Base-by-base conservation (phyloP, 2,329 filamentous ascomycete genomes). In the Sordariomycetes sp. region DNA sequence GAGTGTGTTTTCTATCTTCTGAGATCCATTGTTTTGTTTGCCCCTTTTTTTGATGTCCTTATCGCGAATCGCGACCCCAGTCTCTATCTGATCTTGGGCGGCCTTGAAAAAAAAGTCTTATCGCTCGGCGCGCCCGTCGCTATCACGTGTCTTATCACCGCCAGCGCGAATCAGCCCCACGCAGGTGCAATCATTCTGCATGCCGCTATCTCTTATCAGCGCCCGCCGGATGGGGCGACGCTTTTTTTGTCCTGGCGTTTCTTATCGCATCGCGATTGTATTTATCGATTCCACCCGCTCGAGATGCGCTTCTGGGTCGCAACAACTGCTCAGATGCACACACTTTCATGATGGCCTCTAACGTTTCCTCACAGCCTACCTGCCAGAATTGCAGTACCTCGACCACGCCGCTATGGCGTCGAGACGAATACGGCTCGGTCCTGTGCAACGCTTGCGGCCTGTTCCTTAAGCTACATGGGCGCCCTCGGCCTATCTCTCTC, bases 401-500 rank as follows among this genome's bases (percentile, higher is more conserved):
- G 27, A 96, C 88, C 34, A 98, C 92, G 30, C 92, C 92, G 27
- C 68, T 98, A 55, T 98, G 92, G 92, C 85, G 92, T 50, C 82
- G 92, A 66, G 92, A 98, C 70, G 92, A 98, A 66, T 78, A 82
- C 50, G 92, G 92, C 46, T 83, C 87, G 1, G 90, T 98, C 24
- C 82, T 98, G 34, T 98, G 92, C 78, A 98, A 98, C 64, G 92
- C 92, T 51, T 98, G 92, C 62, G 92, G 92, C 39, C 74, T 98
- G 37, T 98, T 96, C 61, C 74, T 96, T 51, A 98, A 98, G 72
- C 73, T 98, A 46, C 92, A 98, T 57, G 88, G 88, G 43, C 83
- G 88, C 18, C 79, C 92, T 40, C 81, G 92, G 37, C 92, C 92
- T 46, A 95, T 94, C 57, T 94, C 86, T 48, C 74, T 98, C 49